Base-by-base conservation (phyloP, 495 filamentous ascomycete genomes). In the Sabuloglossum arenarium region DNA sequence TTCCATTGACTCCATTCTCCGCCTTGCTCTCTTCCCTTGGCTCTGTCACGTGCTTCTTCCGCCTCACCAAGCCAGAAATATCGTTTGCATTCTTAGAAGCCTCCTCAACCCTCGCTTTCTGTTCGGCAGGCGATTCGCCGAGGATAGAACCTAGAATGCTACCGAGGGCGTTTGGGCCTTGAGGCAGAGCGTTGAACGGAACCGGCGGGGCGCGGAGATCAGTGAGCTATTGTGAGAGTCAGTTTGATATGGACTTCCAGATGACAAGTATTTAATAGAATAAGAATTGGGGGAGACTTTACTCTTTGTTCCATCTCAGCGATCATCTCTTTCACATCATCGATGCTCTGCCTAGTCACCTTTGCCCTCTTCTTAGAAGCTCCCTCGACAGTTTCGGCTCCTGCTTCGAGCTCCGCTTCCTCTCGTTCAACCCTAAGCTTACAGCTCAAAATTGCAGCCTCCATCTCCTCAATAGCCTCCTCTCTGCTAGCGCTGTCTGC, bases 301-400 rank as follows among this genome's bases (percentile, higher is more conserved):
- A 85, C 81, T 65, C 84, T 70, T 68, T 83, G 79, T 71, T 93
- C 81, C 86, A 94, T 90, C 61, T 94, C 88, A 42, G 73, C 75
- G 37, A 94, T 75, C 55, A 95, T 81, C 37, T 94, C 88, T 67
- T 85, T 89, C 30, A 89, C 84, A 58, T 94, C 88, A 11, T 75
- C 70, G 61, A 94, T 87, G 58, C 79, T 78, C 42, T 73, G 73
- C 59, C 80, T 77, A 27, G 76, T 75, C 23, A 76, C 69, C 51
- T 78, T 78, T 0, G 56, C 57, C 47, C 71, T 73, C 37, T 71
- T 70, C 50, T 72, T 57, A 34, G 54, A 34, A 3, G 3, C 47
- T 27, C 24, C 47, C 5, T 27, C 25, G 28, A 19, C 47, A 28
- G 3, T 23, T 2, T 25, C 68, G 71, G 28, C 34, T 74, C 72